These are phyloP conservation scores for Polygonum aviculare DNA, from an alignment of 148 eudicot genomes.

Conservation along the genomic window DNA sequence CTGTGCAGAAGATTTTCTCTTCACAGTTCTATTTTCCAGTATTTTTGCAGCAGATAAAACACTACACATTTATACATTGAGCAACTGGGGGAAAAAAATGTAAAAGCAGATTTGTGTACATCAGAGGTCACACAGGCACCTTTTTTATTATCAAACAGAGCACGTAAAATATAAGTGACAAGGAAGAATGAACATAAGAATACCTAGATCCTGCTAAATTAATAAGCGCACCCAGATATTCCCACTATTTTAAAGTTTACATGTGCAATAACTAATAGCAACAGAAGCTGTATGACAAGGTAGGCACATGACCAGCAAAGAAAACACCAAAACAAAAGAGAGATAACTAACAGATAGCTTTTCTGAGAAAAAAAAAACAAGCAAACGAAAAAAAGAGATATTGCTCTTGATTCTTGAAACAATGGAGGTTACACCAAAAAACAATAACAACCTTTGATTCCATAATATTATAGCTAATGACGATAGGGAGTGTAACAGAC, in stretches of 20 bases:
- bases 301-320: not conserved
- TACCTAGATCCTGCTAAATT: not conserved
- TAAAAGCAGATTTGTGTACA: not conserved
- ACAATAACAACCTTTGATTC: not conserved
- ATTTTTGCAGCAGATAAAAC: not conserved
- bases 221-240: not conserved
- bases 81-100: not conserved
- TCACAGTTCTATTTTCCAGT: too few relatives aligned
- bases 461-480: not conserved
- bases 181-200: not conserved
- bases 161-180: not conserved
- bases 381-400: not conserved
- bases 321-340: not conserved
- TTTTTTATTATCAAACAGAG: not conserved
- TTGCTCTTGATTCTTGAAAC: not conserved
- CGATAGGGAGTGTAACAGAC: not conserved
- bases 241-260: not conserved
- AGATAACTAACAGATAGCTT: not conserved
- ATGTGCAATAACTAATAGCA: not conserved
- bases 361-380: too few relatives aligned
- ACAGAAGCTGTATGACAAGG: not conserved
- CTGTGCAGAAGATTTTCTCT: too few relatives aligned
- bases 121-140: not conserved
- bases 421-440: not conserved
- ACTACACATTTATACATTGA: not conserved